phyloP scores from a whole-genome alignment of 2,329 filamentous ascomycete genomes.

The Trichophyton verrucosum region DNA sequence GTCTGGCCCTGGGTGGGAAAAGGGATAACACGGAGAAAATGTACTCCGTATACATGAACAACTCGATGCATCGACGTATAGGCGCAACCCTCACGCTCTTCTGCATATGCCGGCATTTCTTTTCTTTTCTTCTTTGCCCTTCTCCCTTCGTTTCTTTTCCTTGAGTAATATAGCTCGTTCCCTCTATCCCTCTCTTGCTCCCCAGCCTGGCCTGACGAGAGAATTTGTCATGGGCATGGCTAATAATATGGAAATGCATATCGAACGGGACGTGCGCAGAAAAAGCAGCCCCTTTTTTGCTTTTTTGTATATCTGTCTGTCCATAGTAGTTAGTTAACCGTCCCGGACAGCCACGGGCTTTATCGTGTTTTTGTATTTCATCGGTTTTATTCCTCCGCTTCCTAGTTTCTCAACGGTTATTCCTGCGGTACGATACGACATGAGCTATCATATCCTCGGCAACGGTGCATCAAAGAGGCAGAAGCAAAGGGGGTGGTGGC shows the following conservation, averaged over 20 bases:
- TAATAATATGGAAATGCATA: background rate
- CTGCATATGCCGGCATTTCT: background rate
- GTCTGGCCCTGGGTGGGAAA: background rate
- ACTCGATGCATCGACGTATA: background rate
- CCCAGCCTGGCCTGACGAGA: background rate
- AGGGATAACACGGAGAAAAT: background rate
- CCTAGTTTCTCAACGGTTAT: background rate
- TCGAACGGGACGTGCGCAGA: slow-evolving; percentile 1
- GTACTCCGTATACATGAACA: background rate
- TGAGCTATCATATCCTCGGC: slow-evolving; percentile 1
- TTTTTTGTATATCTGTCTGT: background rate
- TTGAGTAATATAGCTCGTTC: too few relatives aligned
- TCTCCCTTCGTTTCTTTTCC: background rate
- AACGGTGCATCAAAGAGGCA: background rate
- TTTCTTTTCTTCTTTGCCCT: background rate
- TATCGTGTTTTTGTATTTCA: background rate
- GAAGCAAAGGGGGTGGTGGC: background rate
- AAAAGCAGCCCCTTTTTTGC: background rate
- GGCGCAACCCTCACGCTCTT: background rate
- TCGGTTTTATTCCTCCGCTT: background rate
- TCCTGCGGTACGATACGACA: background rate
- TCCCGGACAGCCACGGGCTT: background rate
- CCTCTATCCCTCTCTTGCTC: background rate
- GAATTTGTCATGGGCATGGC: background rate
- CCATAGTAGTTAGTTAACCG: background rate